Conservation (phyloP, 1,284 basidiomycete species). For the Ceratobasidium theobromae region DNA sequence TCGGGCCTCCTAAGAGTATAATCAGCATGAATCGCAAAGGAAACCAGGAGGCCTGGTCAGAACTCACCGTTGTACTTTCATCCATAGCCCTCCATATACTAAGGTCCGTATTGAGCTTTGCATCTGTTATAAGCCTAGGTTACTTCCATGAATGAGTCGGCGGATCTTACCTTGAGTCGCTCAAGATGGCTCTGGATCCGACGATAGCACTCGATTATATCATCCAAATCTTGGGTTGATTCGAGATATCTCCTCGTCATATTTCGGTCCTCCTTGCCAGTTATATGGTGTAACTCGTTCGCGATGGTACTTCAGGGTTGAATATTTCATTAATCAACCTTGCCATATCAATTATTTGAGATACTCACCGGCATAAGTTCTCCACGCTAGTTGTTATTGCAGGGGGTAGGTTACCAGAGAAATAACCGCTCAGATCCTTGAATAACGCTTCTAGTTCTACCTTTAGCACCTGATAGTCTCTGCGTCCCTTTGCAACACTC, state of each 20-base stretch:
- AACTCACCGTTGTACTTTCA: background rate
- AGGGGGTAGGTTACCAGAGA: background rate
- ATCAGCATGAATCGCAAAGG: background rate
- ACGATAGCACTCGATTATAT: constrained; percentile 2
- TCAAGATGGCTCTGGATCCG: background rate
- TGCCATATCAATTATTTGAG: background rate
- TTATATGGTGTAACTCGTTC: background rate
- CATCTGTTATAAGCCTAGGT: background rate
- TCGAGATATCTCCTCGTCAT: background rate
- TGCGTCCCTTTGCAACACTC: too few species aligned
- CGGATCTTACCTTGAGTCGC: background rate
- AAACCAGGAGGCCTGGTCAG: background rate
- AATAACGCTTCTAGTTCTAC: background rate
- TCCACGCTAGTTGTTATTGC: background rate
- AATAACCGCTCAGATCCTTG: background rate
- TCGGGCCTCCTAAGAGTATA: background rate
- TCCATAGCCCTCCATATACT: background rate
- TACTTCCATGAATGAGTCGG: background rate
- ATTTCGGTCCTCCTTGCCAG: background rate
- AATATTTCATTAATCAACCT: background rate
- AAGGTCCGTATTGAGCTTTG: background rate
- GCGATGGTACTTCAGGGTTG: background rate
- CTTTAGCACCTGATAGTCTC: background rate
- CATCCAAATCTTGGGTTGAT: background rate
- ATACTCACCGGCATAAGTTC: background rate